Evolutionary conservation across 2,329 filamentous ascomycete genomes (phyloP), one percentile per base, ranked within the genome.

Genomic region (Simplicillium aogashimaense): DNA sequence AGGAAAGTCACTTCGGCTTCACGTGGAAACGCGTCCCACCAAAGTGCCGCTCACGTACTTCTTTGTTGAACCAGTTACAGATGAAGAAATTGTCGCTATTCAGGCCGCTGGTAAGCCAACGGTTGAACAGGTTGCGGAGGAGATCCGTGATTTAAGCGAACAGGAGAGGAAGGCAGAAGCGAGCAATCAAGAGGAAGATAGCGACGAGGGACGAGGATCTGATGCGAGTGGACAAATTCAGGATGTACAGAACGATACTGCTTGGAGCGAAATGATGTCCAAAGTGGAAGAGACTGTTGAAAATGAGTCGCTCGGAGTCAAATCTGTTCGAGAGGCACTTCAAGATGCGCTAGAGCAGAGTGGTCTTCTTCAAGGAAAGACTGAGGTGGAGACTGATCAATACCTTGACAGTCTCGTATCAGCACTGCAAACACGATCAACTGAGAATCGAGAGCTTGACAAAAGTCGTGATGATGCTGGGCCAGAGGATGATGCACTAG

Each of bases 21-120:
- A 89, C 56, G 82, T 95, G 43, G 88, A 95, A 57, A 85, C 88
- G 1, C 74, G 86, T 10, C 64, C 66, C 1, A 69, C 68, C 7
- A 59, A 59, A 9, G 59, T 68, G 3, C 74, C 83, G 0, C 79
- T 83, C 51, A 89, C 95, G 76, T 90, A 94, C 54, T 78, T 97
- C 39, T 94, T 95, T 54, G 89, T 82, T 12, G 83, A 94, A 58
- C 89, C 92, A 3, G 80, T 97, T 39, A 75, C 74, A 0, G 74
- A 85, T 5, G 72, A 80, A 5, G 71, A 86, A 39, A 86, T 94
- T 46, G 66, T 82, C 14, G 59, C 63, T 11, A 84, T 92, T n/a
- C 90, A 97, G 56, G 74, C 69, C 16, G 70, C 70, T 12, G 79
- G 76, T 43, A 76, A 77, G 46, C 74, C 68, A 14, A 73, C 76